Percentiles rank a stretch among this genome's conserved stretches.
phyloP scores from a whole-genome alignment of 805 yeast species.

The Debaryomyces prosopidis region DNA sequence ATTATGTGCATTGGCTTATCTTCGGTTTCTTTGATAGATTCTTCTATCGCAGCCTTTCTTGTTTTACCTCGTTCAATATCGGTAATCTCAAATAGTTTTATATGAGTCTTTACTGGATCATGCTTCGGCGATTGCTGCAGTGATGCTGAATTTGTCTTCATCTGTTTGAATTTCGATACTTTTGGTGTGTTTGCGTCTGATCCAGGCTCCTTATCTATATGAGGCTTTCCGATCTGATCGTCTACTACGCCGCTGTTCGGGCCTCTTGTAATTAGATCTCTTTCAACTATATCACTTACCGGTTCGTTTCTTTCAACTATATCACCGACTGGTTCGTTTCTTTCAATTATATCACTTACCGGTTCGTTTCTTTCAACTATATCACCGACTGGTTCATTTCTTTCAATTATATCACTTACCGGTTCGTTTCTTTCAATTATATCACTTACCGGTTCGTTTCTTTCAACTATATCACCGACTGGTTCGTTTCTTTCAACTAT shows the following conservation, averaged over 20 bases:
- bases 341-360: too few relatives aligned
- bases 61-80: constrained; percentile 1
- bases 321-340: constrained; percentile 1
- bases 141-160: not conserved
- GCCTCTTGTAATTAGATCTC: constrained; percentile 1
- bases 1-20: constrained; percentile 8
- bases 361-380: not conserved
- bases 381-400: not conserved
- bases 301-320: constrained; percentile 8
- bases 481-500: not conserved
- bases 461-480: constrained; percentile 3
- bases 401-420: constrained; percentile 4
- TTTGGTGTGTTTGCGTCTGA: not conserved
- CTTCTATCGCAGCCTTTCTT: constrained; percentile 5
- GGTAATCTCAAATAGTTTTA: not conserved
- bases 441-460: constrained; percentile 3
- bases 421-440: constrained; percentile 8
- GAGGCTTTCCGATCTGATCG: too few relatives aligned
- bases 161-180: constrained; percentile 3
- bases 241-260: not conserved
- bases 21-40: not conserved
- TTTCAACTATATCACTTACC: constrained; percentile 5
- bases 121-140: not conserved
- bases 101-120: not conserved
- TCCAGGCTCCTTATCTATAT: not conserved